Evolutionary conservation across 805 yeast species (phyloP), one percentile per base, ranked within the genome.

Genomic region (Starmerella apicola): DNA sequence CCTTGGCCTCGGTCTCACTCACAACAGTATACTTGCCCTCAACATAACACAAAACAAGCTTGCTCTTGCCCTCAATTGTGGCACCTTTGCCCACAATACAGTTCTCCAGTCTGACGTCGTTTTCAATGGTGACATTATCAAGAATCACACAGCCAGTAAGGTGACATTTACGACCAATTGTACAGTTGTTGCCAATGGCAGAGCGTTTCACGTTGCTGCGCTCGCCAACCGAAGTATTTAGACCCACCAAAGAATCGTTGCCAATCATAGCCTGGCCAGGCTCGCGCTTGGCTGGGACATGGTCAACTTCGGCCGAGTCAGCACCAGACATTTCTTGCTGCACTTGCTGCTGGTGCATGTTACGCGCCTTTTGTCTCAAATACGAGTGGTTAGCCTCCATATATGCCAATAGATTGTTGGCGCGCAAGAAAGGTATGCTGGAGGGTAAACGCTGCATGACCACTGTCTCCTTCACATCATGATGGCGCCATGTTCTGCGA

Each of bases 401-500:
- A 58, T 77, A 85, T 2, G 88, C 81, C 2, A 81, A 71, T 34
- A 83, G 64, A 55, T 78, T 82, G 56, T 84, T 85, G 36, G 81
- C 70, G 50, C 97, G 72, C 44, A 82, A 69, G 54, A 86, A 86
- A 17, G 50, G 41, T 8, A 16, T 5, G 16, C 16, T 12, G 22
- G 15, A 16, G 33, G 22, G 20, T 21, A 86, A 57, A 19, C 77
- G 69, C 46, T 79, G 71, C 51, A 88, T 65, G 3, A 80, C 80
- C 15, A 91, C 71, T 1, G 77, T 71, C 40, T 76, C 82, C 46
- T 67, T 66, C 8, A 60, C 55, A 5, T 54, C 51, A 0, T 79
- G 66, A 56, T 85, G 95, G 51, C 71, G 72, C 98, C 98, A 91
- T 1, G 95, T 78, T 47, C 94, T 73, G 59, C 97, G 73, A 3